Conservation (phyloP, 2,329 filamentous ascomycete species). For the Rhinocladiella similis region DNA sequence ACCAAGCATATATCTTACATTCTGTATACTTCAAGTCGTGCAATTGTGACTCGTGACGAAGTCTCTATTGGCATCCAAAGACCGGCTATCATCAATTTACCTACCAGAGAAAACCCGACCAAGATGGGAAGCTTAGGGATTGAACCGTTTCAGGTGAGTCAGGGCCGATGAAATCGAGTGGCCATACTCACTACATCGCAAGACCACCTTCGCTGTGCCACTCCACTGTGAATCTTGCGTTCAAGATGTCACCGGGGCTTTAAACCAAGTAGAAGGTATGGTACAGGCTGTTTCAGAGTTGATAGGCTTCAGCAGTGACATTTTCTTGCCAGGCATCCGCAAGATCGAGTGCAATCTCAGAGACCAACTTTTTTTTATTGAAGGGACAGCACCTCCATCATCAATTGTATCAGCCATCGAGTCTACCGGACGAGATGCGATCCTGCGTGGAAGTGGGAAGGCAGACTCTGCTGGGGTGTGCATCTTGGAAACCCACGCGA, state of each 20-base stretch:
- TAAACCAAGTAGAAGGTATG: conserved; percentile 71
- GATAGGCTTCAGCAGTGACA: conserved; percentile 7
- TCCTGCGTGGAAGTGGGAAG: conserved; percentile 82
- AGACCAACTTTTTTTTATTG: conserved; percentile 79
- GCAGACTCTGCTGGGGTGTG: conserved; percentile 93
- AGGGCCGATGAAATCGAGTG: conserved; percentile 22
- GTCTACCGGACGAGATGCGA: conserved; percentile 86
- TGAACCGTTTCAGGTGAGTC: conserved; percentile 47
- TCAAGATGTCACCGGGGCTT: conserved; percentile 76
- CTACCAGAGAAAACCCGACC: not conserved
- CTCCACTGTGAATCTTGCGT: conserved; percentile 89
- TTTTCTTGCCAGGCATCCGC: conserved; percentile 62
- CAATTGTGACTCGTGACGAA: not conserved
- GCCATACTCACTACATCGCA: conserved; percentile 9
- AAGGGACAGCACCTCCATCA: conserved; percentile 87
- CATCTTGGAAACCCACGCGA: conserved; percentile 84
- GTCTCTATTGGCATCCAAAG: not conserved
- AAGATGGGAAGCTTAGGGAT: conserved; percentile 35
- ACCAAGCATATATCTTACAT: not conserved
- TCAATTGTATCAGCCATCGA: conserved; percentile 87
- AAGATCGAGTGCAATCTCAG: conserved; percentile 80
- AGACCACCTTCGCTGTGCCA: conserved; percentile 94
- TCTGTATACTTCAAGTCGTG: too few species aligned
- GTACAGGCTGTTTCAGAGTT: conserved; percentile 1
- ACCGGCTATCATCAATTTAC: too few species aligned